Evolutionary conservation across 1,284 basidiomycete species (phyloP), one percentile per base, ranked within the genome.

Genomic region (Tremellales sp.): DNA sequence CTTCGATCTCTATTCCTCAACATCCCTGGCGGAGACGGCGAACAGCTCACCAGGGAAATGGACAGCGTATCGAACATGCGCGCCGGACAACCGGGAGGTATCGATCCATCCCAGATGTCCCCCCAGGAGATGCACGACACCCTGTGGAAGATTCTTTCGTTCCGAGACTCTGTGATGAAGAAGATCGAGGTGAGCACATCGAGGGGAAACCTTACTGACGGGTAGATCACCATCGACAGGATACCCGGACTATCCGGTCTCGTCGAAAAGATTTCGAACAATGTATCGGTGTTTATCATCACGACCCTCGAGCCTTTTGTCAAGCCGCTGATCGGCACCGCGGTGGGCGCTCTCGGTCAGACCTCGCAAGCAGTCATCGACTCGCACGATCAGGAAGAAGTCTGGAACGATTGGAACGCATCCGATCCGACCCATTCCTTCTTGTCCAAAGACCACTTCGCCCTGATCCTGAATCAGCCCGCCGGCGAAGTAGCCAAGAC

Each of bases 121-220:
- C 90, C 92, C 1, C 87, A 93, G 69, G 90, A 96, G 72, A 67
- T 94, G 52, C 86, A 93, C 72, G 49, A 44, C 2, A 82, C 83
- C 3, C 74, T 94, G 13, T 94, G 90, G 90, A 82, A 88, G 73
- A 83, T 96, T 11, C 73, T 96, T 63, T 83, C 80, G 40, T 92
- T 93, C 74, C 80, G 90, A 45, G 92, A 97, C 74, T 81, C 81
- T 19, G 80, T 84, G 77, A 82, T 84, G 68, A 94, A 93, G 80
- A 85, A 83, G 68, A 89, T 97, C 49, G 83, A 85, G 65, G 82
- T 80, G 46, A 54, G 61, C 11, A n/a, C n/a, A n/a, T n/a, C n/a
- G n/a, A n/a, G n/a, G n/a, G n/a, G n/a, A n/a, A n/a, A n/a, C n/a
- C n/a, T n/a, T n/a, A n/a, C 36, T 25, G 6, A 22, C 12, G 11